These are phyloP conservation scores for Ocimum tenuiflorum DNA, from an alignment of 257 asterid species.

Conservation along the genomic window DNA sequence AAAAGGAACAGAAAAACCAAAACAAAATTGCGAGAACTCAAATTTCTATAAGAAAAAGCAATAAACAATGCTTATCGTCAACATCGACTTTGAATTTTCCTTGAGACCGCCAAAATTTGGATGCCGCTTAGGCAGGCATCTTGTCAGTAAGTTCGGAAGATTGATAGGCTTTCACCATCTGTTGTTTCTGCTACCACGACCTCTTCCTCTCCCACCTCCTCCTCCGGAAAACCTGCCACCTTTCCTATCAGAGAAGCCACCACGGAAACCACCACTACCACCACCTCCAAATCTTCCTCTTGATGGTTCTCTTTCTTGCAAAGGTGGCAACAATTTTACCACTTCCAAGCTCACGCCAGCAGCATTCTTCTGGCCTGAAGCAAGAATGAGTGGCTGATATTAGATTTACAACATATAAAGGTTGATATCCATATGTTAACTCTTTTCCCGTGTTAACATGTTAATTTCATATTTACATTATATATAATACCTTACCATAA, in stretches of 20 bases:
- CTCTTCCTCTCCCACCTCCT: constrained; percentile 36
- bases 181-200: constrained; percentile 32
- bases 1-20: neutral
- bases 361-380: constrained; percentile 58
- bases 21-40: neutral
- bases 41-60: neutral
- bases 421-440: too few species aligned
- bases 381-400: too few species aligned
- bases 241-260: constrained; percentile 41
- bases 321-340: constrained; percentile 54
- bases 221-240: constrained; percentile 32
- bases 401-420: too few species aligned
- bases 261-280: too few species aligned
- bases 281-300: constrained; percentile 52
- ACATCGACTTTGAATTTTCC: too few species aligned
- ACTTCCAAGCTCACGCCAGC: constrained; percentile 58
- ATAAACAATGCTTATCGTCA: neutral
- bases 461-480: too few species aligned
- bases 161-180: constrained; percentile 42
- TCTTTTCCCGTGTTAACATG: too few species aligned
- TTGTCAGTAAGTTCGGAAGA: too few species aligned
- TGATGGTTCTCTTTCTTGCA: constrained; percentile 63
- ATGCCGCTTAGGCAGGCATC: neutral
- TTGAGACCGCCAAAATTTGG: constrained; percentile 21
- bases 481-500: too few species aligned